Percentiles rank a stretch among this genome's conserved stretches.
phyloP scores from a whole-genome alignment of 2,329 filamentous ascomycete species.

The Ustulina deusta region DNA sequence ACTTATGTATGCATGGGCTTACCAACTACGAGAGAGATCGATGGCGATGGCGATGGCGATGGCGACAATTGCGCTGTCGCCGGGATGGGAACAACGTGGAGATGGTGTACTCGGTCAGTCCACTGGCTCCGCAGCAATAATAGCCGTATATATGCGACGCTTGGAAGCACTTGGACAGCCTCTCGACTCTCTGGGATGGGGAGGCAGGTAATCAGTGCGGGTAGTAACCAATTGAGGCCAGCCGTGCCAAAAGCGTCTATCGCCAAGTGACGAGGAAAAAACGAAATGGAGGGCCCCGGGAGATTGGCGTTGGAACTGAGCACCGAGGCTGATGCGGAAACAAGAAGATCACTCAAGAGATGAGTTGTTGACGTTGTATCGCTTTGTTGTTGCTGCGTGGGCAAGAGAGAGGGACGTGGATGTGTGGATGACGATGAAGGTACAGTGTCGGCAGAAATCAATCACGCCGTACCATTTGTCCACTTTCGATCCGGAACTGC shows the following conservation, averaged over 20 bases:
- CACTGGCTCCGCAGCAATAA: conserved; percentile 16
- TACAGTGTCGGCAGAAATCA: conserved; percentile 39
- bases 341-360: conserved; percentile 16
- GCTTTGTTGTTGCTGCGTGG: conserved; percentile 26
- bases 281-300: background rate
- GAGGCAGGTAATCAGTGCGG: background rate
- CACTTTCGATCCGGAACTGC: background rate
- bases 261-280: background rate
- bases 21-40: conserved; percentile 8
- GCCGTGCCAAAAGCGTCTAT: background rate
- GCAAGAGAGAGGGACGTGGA: conserved; percentile 29
- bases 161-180: background rate
- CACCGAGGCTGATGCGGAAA: conserved; percentile 11
- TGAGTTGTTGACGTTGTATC: conserved; percentile 20
- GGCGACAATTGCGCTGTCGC: conserved; percentile 27
- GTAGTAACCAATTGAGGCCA: conserved; percentile 24
- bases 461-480: conserved; percentile 23
- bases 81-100: conserved; percentile 12
- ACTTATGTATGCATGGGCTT: too few relatives aligned
- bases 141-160: conserved; percentile 21
- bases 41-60: conserved; percentile 7
- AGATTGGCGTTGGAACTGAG: conserved; percentile 14
- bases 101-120: conserved; percentile 9
- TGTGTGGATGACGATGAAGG: conserved; percentile 38
- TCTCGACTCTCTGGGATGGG: background rate